Percentiles rank a stretch among this genome's conserved stretches.
phyloP scores from a whole-genome alignment of 2,329 filamentous ascomycete genomes.

The Talaromyces funiculosus region DNA sequence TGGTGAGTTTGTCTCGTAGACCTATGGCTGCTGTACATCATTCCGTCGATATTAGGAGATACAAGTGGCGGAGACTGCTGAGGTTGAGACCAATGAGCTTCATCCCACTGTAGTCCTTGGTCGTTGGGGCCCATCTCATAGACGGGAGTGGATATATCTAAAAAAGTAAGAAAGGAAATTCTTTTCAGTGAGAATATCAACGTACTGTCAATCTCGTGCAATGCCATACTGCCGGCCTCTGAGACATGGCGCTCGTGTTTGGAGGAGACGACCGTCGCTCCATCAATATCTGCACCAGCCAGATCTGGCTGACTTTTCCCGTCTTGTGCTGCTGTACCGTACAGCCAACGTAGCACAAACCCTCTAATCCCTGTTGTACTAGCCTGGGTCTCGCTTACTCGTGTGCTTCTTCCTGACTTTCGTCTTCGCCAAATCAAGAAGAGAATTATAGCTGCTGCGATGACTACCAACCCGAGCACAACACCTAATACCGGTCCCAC shows the following conservation, averaged over 20 bases:
- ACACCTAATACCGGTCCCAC: slow-evolving; percentile 14
- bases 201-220: slow-evolving; percentile 12
- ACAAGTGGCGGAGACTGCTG: slow-evolving; percentile 6
- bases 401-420: not conserved
- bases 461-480: slow-evolving; percentile 10
- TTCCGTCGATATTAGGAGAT: slow-evolving; percentile 10
- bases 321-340: slow-evolving; percentile 9
- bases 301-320: slow-evolving; percentile 2
- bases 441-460: slow-evolving; percentile 8
- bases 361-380: slow-evolving; percentile 6
- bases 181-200: not conserved
- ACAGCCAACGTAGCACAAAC: slow-evolving; percentile 11
- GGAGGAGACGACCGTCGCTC: slow-evolving; percentile 6
- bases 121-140: slow-evolving; percentile 5
- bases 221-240: slow-evolving; percentile 6
- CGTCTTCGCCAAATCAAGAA: slow-evolving; percentile 13
- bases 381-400: slow-evolving; percentile 5
- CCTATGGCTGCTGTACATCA: not conserved
- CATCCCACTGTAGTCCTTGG: not conserved
- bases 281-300: slow-evolving; percentile 4
- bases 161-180: not conserved
- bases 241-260: slow-evolving; percentile 9
- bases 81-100: slow-evolving; percentile 8
- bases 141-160: not conserved
- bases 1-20: not conserved